Evolutionary conservation across 352 stramenopile genomes (phyloP), one percentile per base, ranked within the genome.

Genomic region (Halophytophthora polymorphica): DNA sequence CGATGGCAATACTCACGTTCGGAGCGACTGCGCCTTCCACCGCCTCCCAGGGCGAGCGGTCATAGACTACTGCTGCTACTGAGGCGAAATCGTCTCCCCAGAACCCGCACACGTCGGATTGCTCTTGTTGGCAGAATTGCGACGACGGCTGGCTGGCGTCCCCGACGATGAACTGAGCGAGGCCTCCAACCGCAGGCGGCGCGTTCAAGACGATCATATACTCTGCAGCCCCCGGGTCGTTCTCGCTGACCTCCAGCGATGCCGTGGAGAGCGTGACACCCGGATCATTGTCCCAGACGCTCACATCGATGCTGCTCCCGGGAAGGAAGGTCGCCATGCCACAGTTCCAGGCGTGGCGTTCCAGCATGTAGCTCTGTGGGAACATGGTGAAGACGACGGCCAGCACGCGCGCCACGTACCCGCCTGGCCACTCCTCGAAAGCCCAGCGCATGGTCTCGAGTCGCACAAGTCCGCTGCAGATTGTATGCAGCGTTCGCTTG

Each of bases 281-380:
- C 6, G 78, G 65, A 18, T 92, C 81, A 36, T 92, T 92, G 40
- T 92, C 81, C 78, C 79, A 86, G n/a, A 90, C 62, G 22, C 59
- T 92, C 23, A 90, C 69, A 25, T 74, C 62, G 23, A 90, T 63
- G 14, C 41, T 71, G 43, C 46, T 77, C 6, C 31, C 47, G 3
- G 69, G 63, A 17, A 64, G 53, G 43, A 88, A 86, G 3, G 44
- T 61, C 0, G 58, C 63, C 52, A 76, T 69, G 0, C 78, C 81
- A 18, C 81, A 92, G 31, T 88, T 87, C 78, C 78, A 92, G 0
- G 83, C 48, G 57, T 86, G 77, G 1, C 78, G 53, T 12, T 80
- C 61, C 6, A 60, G 58, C 2, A 70, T 58, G 7, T 66, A 66
- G n/a, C 19, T 63, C 17, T 54, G 42, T 1, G 66, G 74, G 44